Evolutionary conservation across 2,329 filamentous ascomycete species (phyloP), one percentile per base, ranked within the genome.

Genomic region (Furcasterigmium furcatum): DNA sequence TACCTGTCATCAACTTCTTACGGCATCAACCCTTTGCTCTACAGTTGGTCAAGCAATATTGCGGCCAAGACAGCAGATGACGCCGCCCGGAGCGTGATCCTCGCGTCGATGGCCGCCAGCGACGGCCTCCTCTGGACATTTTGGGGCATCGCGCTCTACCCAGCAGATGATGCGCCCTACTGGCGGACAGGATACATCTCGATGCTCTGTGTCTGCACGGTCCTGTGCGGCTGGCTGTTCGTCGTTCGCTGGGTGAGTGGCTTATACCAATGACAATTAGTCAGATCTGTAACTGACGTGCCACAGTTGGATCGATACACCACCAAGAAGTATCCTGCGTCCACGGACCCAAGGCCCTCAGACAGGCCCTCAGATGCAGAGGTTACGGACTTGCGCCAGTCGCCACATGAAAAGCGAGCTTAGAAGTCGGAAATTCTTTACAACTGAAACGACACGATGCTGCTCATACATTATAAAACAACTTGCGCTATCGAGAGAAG

Each of bases 131-230:
- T 73, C 21, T 73, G 68, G 48, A 72, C 71, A 0, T 72, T 71
- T 41, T 73, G 70, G 70, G 70, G 69, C 0, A 69, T 73, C 5
- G 54, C 60, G 0, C 50, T 74, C 8, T 73, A 72, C 38, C 58
- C 66, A 12, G 68, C 67, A 1, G 61, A 59, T 5, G 66, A 73
- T 47, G 68, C 67, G 0, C 68, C 69, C 4, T 71, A 72, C 43
- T 72, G 70, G 55, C 49, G 52, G 30, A 62, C 55, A 19, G 59
- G 59, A 1, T 55, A 52, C 3, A 61, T 61, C 21, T 48, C 54
- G 0, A 56, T 61, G 27, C 39, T 58, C 6, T 44, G 27, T 8
- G 40, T 47, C 29, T 45, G 40, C 19, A 27, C 16, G 4, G 27
- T 32, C 3, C 16, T 42, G 3, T 32, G 24, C 25, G 18, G 18